These are phyloP conservation scores for Agroathelia rolfsii DNA, from an alignment of 1,284 basidiomycete species.

Conservation along the genomic window DNA sequence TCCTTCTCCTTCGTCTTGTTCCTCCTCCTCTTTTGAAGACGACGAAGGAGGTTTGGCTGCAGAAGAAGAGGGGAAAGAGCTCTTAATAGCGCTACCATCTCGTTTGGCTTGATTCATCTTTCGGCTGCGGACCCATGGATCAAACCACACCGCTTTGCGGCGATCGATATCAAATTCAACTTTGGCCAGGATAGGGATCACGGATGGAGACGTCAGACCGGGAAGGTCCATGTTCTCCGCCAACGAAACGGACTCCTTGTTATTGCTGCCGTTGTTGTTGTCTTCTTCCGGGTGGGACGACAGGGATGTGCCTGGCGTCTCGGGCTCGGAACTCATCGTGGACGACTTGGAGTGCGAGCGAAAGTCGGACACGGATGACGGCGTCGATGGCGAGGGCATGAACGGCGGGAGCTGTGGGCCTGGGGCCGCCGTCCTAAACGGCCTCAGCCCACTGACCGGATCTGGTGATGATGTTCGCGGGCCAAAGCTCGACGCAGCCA, in stretches of 20 bases:
- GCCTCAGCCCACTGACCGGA: too few relatives aligned
- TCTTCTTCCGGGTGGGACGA: slow-evolving; percentile 26
- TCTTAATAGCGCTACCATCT: slow-evolving; percentile 31
- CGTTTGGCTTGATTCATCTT: slow-evolving; percentile 47
- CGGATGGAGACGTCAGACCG: slow-evolving; percentile 48
- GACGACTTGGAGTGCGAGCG: slow-evolving; percentile 37
- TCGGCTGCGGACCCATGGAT: slow-evolving; percentile 63
- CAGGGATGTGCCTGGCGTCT: slow-evolving; percentile 49
- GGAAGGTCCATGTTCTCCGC: slow-evolving; percentile 50
- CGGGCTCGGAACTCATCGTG: slow-evolving; percentile 30
- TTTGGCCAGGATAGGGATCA: slow-evolving; percentile 77
- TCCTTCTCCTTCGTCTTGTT: slow-evolving; percentile 14
- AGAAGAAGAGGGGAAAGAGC: too few relatives aligned
- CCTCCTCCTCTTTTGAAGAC: slow-evolving; percentile 12
- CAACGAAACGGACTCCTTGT: slow-evolving; percentile 20
- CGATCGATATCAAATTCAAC: slow-evolving; percentile 82
- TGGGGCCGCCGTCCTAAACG: too few relatives aligned
- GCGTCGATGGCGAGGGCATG: slow-evolving; percentile 46
- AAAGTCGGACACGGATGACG: slow-evolving; percentile 35
- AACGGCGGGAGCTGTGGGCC: slow-evolving; percentile 24
- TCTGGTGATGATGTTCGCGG: too few relatives aligned
- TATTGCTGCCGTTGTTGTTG: too few relatives aligned
- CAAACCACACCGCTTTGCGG: slow-evolving; percentile 70
- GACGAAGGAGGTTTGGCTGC: too few relatives aligned
- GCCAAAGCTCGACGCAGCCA: too few relatives aligned